phyloP scores from a whole-genome alignment of 1,284 basidiomycete genomes.

The Austroboletus rostrupii region DNA sequence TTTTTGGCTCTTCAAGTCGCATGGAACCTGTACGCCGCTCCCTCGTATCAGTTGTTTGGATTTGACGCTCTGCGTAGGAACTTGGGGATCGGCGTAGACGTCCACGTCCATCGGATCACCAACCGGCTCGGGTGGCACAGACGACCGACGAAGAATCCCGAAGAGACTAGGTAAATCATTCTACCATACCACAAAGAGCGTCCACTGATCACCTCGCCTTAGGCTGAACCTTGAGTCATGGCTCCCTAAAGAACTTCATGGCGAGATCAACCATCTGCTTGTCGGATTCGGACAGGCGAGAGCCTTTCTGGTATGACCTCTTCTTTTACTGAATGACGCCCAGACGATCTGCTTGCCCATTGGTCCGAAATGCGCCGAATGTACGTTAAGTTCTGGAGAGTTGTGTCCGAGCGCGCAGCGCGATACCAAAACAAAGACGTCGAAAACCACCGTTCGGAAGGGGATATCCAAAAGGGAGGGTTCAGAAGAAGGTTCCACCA shows the following conservation, averaged over 20 bases:
- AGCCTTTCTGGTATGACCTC: neutral
- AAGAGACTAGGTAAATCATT: constrained; percentile 75
- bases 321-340: neutral
- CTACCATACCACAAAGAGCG: neutral
- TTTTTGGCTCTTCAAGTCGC: constrained; percentile 80
- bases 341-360: constrained; percentile 81
- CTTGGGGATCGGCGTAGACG: constrained; percentile 93
- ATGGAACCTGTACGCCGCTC: constrained; percentile 69
- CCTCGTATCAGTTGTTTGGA: neutral
- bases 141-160: constrained; percentile 78
- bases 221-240: constrained; percentile 88
- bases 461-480: neutral
- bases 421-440: constrained; percentile 26
- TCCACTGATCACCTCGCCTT: neutral
- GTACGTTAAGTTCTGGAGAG: constrained; percentile 50
- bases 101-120: constrained; percentile 93
- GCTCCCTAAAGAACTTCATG: constrained; percentile 78
- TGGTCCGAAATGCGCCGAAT: constrained; percentile 79
- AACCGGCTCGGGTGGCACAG: constrained; percentile 92
- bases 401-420: constrained; percentile 59
- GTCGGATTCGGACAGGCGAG: constrained; percentile 91
- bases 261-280: constrained; percentile 82
- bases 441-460: constrained; percentile 22
- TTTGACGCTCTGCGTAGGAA: constrained; percentile 51
- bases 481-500: constrained; percentile 12